These are phyloP conservation scores for Trichomonas gallinae DNA, from an alignment of 208 protist genomes.

Conservation along the genomic window DNA sequence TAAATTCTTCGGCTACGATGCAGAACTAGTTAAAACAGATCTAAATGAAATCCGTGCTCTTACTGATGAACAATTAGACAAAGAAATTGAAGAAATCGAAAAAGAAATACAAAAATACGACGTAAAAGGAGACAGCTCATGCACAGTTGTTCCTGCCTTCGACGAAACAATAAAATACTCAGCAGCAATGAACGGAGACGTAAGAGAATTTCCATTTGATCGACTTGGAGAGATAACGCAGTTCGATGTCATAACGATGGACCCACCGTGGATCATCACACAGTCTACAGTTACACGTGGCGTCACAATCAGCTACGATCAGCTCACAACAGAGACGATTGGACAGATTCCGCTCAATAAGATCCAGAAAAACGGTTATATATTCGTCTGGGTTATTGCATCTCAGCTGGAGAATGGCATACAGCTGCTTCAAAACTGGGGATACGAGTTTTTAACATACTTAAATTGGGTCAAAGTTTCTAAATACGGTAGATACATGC, in stretches of 20 bases:
- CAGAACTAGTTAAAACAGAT: not conserved
- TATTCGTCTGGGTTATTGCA: slow-evolving; percentile 9
- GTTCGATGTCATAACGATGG: slow-evolving; percentile 27
- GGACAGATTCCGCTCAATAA: not conserved
- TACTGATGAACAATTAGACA: not conserved
- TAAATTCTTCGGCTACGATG: not conserved
- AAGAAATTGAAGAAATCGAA: not conserved
- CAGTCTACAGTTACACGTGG: not conserved
- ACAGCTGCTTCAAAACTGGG: not conserved
- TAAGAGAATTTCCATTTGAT: not conserved
- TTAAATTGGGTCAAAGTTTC: not conserved
- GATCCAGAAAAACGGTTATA: not conserved
- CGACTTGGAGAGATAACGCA: not conserved
- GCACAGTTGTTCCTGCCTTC: not conserved
- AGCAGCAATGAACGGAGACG: not conserved
- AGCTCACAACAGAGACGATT: not conserved
- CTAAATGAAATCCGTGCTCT: not conserved
- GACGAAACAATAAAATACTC: not conserved
- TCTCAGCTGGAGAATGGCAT: not conserved
- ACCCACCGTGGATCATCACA: not conserved
- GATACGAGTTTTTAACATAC: not conserved
- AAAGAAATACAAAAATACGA: not conserved
- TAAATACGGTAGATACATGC: not conserved
- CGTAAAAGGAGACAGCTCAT: not conserved
- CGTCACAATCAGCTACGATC: not conserved